These are phyloP conservation scores for Cercospora canescens DNA, from an alignment of 2,329 filamentous ascomycete species.

Conservation along the genomic window DNA sequence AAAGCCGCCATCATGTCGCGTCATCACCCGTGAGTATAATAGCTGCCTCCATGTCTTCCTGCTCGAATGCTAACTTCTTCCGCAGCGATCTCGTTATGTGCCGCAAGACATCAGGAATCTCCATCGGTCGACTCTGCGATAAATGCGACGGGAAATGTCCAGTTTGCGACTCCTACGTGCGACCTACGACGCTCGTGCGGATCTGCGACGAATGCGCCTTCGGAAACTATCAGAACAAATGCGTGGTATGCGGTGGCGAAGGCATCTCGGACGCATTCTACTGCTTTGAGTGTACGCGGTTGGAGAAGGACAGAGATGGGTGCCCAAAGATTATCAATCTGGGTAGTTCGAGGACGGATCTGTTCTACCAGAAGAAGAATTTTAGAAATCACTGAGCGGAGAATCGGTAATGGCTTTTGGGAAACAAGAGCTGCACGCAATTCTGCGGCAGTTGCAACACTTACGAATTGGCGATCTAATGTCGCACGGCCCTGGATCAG, in stretches of 20 bases:
- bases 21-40: slow-evolving; percentile 76
- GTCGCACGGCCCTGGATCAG: not conserved
- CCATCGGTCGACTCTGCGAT: slow-evolving; percentile 97
- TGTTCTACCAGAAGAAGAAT: slow-evolving; percentile 76
- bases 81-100: slow-evolving; percentile 97
- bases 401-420: not conserved
- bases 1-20: slow-evolving; percentile 68
- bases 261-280: slow-evolving; percentile 98
- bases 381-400: slow-evolving; percentile 57
- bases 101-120: slow-evolving; percentile 96
- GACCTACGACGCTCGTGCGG: slow-evolving; percentile 91
- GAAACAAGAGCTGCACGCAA: not conserved
- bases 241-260: slow-evolving; percentile 96
- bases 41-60: slow-evolving; percentile 4
- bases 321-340: slow-evolving; percentile 99
- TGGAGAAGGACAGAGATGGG: slow-evolving; percentile 96
- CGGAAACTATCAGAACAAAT: slow-evolving; percentile 99
- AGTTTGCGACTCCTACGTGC: slow-evolving; percentile 98
- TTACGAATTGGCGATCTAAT: not conserved
- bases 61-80: slow-evolving; percentile 22
- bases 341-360: slow-evolving; percentile 90
- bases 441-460: not conserved
- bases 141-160: slow-evolving; percentile 99
- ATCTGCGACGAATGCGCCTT: slow-evolving; percentile 99
- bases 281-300: slow-evolving; percentile 95